Evolutionary conservation across 495 filamentous ascomycete species (phyloP).

Genomic region (Chaetomium fimeti): DNA sequence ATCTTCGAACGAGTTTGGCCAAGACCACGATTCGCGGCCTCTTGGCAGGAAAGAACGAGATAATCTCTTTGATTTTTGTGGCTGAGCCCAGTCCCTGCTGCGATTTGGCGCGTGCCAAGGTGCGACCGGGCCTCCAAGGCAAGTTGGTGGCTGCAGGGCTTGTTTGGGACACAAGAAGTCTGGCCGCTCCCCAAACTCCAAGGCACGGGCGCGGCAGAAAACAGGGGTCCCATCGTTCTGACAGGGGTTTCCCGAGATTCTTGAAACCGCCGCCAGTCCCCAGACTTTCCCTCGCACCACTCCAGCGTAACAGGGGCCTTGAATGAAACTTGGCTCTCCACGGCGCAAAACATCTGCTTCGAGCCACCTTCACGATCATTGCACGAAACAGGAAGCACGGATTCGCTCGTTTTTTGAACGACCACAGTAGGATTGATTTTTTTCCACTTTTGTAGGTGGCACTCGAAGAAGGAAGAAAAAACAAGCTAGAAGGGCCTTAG

Average conservation of each 20-base stretch:
- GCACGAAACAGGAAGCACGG: conserved; percentile 3
- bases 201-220: conserved; percentile 12
- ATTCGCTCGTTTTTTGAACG: conserved; percentile 13
- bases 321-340: conserved; percentile 15
- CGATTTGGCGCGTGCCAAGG: conserved; percentile 6
- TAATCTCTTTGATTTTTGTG: conserved; percentile 9
- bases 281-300: conserved; percentile 26
- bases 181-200: conserved; percentile 1
- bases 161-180: conserved; percentile 1
- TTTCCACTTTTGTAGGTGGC: neutral
- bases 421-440: neutral
- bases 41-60: conserved; percentile 1
- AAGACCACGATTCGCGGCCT: conserved; percentile 8
- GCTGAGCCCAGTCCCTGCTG: conserved; percentile 3
- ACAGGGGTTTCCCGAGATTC: conserved; percentile 32
- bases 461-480: neutral
- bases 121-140: neutral
- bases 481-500: neutral
- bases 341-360: conserved; percentile 13
- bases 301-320: conserved; percentile 22
- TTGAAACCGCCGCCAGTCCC: conserved; percentile 31
- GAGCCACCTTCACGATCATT: neutral
- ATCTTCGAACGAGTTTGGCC: neutral
- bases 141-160: neutral
- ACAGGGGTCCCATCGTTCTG: conserved; percentile 24